Base-by-base conservation (phyloP, 148 eudicot genomes). In the Vaccinium darrowii region DNA sequence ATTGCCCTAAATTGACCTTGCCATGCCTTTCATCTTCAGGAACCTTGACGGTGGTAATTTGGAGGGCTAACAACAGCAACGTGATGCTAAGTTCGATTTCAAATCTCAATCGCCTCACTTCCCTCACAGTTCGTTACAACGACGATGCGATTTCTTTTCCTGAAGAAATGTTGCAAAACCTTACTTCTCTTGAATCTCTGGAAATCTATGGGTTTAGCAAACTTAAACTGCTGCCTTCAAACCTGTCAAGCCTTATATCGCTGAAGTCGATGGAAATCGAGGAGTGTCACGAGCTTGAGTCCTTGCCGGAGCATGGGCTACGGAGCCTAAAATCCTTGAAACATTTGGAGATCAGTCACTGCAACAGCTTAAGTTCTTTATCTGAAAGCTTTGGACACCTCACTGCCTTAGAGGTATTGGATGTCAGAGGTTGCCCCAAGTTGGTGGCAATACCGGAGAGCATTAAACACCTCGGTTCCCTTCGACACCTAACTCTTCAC, bases 1-100 rank as follows among this genome's bases (percentile, higher is more conserved):
- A 10, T 79, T 79, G 82, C 18, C 81, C 81, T 51, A 52, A 78
- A 78, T 78, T 78, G 36, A 50, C 15, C 3, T 79, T 79, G 63
- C 65, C 81, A 7, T 10, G 11, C 14, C 36, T 79, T 56, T 39
- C 81, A 14, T 23, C 81, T 4, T 18, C 23, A 4, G 7, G 15
- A 79, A 14, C 13, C 4, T 79, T 54, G 47, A 8, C 16, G 3
- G 13, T 79, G 3, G 6, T 14, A 13, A 56, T 56, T 56, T 2
- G 0, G 11, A 0, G 0, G 33, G 5, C 1, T 3, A 16, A 39
- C 8, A 18, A 58, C 65, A 52, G 12, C 47, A 27, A 51, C 18
- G 58, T 51, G 33, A 0, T 11, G 23, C 57, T 77, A 77, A 51
- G 33, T 77, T 77, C 80, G 12, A 51, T 77, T 52, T 76, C 79